Conservation (phyloP, 1,284 basidiomycete species). For the Porogramme epimiltina region DNA sequence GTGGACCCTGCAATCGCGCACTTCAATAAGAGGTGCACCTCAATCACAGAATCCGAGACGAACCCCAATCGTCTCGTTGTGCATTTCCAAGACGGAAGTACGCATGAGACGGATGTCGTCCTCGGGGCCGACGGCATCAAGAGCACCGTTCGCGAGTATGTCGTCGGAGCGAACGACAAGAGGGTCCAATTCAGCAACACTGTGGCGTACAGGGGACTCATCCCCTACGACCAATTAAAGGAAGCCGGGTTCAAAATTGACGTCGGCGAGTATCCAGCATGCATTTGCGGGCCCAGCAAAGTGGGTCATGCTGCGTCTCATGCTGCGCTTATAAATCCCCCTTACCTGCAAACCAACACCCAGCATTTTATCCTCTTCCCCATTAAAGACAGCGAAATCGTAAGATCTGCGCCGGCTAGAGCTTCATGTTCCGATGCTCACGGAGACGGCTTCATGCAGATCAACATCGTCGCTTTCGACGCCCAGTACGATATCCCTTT, state of each 20-base stretch:
- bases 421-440: not conserved
- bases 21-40: slow-evolving; percentile 52
- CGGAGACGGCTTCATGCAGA: slow-evolving; percentile 28
- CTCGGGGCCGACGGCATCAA: slow-evolving; percentile 58
- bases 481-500: slow-evolving; percentile 41
- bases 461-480: slow-evolving; percentile 57
- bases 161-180: slow-evolving; percentile 17
- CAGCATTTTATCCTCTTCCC: slow-evolving; percentile 62
- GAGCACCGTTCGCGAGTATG: slow-evolving; percentile 41
- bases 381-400: slow-evolving; percentile 44
- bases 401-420: slow-evolving; percentile 27
- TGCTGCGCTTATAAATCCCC: not conserved
- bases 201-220: slow-evolving; percentile 48
- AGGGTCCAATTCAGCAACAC: slow-evolving; percentile 45
- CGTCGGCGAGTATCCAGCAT: slow-evolving; percentile 35
- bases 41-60: slow-evolving; percentile 29
- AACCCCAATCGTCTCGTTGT: slow-evolving; percentile 35
- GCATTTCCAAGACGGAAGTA: slow-evolving; percentile 49
- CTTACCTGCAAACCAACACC: not conserved
- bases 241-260: slow-evolving; percentile 44
- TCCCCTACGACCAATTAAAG: slow-evolving; percentile 40
- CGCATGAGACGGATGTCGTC: slow-evolving; percentile 49
- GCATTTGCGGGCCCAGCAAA: slow-evolving; percentile 44
- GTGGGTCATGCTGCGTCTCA: slow-evolving; percentile 28
- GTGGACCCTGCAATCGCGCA: slow-evolving; percentile 44